Percentiles rank a stretch among this genome's conserved stretches.
Conservation (phyloP, 257 asterid species). For the Fraxinus cuspidata region DNA sequence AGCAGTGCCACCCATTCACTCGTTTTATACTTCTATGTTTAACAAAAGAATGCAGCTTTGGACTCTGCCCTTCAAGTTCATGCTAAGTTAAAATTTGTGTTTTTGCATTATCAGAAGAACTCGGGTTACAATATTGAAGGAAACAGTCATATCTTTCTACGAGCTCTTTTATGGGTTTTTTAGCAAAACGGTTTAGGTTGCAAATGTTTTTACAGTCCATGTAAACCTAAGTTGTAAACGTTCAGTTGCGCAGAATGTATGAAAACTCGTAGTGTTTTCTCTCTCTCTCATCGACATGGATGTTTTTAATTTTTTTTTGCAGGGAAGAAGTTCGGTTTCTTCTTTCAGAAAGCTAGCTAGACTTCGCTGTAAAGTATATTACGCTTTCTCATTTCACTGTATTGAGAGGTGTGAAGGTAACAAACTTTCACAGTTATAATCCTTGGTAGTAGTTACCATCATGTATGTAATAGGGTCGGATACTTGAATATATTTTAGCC, state of each 20-base stretch:
- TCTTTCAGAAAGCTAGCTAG: conserved; percentile 12
- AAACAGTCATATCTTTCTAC: not conserved
- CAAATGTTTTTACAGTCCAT: too few species aligned
- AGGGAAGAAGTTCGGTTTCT: conserved; percentile 18
- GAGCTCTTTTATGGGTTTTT: not conserved
- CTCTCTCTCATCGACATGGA: not conserved
- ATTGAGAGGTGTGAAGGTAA: not conserved
- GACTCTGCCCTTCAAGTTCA: not conserved
- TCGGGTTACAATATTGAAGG: not conserved
- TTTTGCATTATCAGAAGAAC: not conserved
- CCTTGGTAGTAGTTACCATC: not conserved
- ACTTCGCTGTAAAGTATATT: conserved; percentile 6
- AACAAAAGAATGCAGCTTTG: not conserved
- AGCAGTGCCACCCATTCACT: not conserved
- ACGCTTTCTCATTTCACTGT: not conserved
- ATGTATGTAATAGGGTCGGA: not conserved
- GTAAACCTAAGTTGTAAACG: too few species aligned
- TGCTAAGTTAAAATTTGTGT: not conserved
- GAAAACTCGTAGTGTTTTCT: not conserved
- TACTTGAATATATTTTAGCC: not conserved
- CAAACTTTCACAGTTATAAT: not conserved
- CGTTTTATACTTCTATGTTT: not conserved
- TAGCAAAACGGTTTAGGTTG: too few species aligned
- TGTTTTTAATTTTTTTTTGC: not conserved
- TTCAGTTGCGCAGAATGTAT: not conserved